These are phyloP conservation scores for Fusarium drepaniforme DNA, from an alignment of 2,329 filamentous ascomycete genomes.

Conservation along the genomic window DNA sequence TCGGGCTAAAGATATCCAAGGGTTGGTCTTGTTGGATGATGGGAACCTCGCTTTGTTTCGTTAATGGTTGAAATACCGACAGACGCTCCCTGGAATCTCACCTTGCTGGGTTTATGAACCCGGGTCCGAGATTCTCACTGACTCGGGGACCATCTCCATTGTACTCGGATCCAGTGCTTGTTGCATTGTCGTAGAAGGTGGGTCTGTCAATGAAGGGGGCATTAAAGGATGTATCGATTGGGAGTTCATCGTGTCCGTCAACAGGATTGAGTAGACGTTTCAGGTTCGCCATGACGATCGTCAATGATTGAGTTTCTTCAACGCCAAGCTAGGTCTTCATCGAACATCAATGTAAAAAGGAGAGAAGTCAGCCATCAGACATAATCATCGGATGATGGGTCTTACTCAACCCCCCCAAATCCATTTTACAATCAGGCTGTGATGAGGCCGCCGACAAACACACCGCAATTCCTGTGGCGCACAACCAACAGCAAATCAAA, in stretches of 20 bases:
- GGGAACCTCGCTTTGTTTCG: background rate
- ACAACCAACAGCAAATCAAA: background rate
- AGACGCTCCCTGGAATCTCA: background rate
- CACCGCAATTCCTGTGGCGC: background rate
- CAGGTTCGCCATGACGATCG: background rate
- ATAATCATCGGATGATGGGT: background rate
- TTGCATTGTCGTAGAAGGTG: background rate
- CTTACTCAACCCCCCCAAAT: background rate
- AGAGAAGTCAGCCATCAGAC: background rate
- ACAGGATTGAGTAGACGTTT: background rate
- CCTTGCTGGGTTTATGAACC: background rate
- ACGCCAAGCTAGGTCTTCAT: background rate
- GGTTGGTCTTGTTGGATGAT: background rate
- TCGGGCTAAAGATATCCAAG: background rate
- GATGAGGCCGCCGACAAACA: background rate
- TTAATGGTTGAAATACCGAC: background rate
- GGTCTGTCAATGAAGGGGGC: background rate
- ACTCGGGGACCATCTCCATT: background rate
- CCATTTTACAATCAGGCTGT: background rate
- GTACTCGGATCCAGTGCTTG: background rate
- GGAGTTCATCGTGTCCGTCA: background rate
- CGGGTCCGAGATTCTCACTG: background rate
- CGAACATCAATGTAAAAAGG: background rate
- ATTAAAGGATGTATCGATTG: background rate
- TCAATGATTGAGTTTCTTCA: background rate